phyloP scores from a whole-genome alignment of 2,329 filamentous ascomycete species.

The Aureobasidium melanogenum region DNA sequence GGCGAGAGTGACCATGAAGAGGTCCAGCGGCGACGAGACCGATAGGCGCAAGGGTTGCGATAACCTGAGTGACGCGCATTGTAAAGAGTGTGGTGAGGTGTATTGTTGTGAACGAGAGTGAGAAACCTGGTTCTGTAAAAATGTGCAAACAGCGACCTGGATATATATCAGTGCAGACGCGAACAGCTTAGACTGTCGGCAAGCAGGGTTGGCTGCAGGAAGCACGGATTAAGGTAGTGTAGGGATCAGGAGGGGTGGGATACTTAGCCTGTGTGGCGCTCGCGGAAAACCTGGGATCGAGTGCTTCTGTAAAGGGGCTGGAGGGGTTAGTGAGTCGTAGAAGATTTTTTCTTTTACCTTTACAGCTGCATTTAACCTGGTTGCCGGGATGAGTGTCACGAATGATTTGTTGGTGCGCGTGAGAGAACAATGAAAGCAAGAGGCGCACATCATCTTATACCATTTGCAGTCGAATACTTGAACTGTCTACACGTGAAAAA shows the following conservation, averaged over 20 bases:
- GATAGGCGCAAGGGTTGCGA: neutral
- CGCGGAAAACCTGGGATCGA: neutral
- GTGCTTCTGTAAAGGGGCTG: slow-evolving; percentile 11
- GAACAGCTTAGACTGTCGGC: neutral
- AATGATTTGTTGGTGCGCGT: slow-evolving; percentile 8
- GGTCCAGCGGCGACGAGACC: slow-evolving; percentile 4
- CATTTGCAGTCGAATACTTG: neutral
- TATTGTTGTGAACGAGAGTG: slow-evolving; percentile 2
- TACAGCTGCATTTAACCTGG: slow-evolving; percentile 11
- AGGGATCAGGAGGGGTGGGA: slow-evolving; percentile 5
- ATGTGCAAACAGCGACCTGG: slow-evolving; percentile 8
- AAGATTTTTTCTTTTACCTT: slow-evolving; percentile 3
- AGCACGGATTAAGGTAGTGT: slow-evolving; percentile 9
- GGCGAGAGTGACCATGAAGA: neutral
- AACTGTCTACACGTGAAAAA: neutral
- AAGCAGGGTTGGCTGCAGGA: slow-evolving; percentile 4
- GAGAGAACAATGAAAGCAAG: slow-evolving; percentile 10
- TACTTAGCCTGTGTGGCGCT: slow-evolving; percentile 12
- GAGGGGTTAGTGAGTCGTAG: slow-evolving; percentile 9
- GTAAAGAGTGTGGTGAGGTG: slow-evolving; percentile 8
- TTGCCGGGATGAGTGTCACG: slow-evolving; percentile 9
- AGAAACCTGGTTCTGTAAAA: slow-evolving; percentile 2
- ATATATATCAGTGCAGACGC: slow-evolving; percentile 12
- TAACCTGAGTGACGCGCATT: slow-evolving; percentile 7
- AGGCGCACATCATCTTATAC: slow-evolving; percentile 4